These are phyloP conservation scores for Teratosphaeria pseudoeucalypti DNA, from an alignment of 2,329 filamentous ascomycete genomes.

Conservation along the genomic window DNA sequence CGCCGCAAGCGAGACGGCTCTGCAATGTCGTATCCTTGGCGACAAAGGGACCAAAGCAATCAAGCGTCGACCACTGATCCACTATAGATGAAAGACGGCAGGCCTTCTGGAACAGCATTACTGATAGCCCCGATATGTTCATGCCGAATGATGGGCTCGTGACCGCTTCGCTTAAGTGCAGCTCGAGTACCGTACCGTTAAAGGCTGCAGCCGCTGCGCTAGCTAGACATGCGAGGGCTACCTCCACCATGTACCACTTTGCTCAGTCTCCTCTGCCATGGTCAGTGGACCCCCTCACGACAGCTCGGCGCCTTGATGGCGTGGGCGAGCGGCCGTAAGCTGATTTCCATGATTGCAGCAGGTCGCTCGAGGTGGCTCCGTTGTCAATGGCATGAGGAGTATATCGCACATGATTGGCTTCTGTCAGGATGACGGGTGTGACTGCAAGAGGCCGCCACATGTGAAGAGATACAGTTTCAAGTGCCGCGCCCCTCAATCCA, in stretches of 20 bases:
- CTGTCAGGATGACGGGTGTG: background rate
- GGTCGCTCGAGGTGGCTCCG: background rate
- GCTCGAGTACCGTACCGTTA: background rate
- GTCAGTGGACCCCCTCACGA: background rate
- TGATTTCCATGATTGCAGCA: background rate
- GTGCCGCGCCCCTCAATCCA: background rate
- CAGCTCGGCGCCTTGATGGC: background rate
- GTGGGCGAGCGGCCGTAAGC: background rate
- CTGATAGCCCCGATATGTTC: background rate
- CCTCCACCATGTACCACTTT: background rate
- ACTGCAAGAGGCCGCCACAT: background rate
- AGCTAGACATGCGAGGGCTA: background rate
- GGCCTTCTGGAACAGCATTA: background rate
- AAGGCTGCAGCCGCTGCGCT: background rate
- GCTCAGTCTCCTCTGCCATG: background rate
- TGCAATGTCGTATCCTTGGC: background rate
- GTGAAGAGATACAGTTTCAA: background rate
- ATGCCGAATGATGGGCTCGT: background rate
- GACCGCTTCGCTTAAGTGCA: background rate
- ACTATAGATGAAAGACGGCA: background rate
- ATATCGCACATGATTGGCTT: background rate
- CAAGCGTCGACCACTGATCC: background rate
- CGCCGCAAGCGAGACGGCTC: background rate
- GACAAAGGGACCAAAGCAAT: background rate
- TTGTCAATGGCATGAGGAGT: background rate